phyloP scores from a whole-genome alignment of 768 basidiomycete species.

The Tephrocybe sp. region DNA sequence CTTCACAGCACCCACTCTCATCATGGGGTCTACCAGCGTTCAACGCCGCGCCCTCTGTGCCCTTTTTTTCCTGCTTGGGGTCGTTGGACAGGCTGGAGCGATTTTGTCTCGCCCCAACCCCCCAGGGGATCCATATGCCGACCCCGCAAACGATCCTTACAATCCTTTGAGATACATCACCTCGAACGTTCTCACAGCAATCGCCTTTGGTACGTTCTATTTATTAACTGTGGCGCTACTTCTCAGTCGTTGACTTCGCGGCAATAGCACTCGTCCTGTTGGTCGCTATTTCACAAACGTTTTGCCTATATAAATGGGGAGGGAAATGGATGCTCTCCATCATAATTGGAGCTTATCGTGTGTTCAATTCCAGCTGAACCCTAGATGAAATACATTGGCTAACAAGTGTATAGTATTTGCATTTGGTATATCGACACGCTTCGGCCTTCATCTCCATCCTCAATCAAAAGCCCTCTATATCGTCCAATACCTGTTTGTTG shows the following conservation, averaged over 20 bases:
- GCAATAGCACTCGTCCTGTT: constrained; percentile 32
- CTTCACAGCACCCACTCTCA: too few species aligned
- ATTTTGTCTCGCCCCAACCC: constrained; percentile 14
- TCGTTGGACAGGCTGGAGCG: not conserved
- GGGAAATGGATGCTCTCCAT: constrained; percentile 59
- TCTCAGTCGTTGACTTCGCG: not conserved
- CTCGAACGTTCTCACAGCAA: constrained; percentile 46
- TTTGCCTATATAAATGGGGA: constrained; percentile 39
- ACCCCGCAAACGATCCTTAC: constrained; percentile 49
- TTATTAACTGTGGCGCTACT: not conserved
- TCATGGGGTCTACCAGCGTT: constrained; percentile 2
- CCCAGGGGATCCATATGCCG: constrained; percentile 38
- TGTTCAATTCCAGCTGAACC: constrained; percentile 16
- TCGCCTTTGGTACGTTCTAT: constrained; percentile 33
- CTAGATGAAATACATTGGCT: not conserved
- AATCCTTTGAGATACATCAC: constrained; percentile 56
- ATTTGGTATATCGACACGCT: constrained; percentile 52
- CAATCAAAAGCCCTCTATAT: constrained; percentile 53
- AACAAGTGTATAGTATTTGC: constrained; percentile 43
- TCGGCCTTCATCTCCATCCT: constrained; percentile 49
- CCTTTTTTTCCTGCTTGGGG: not conserved
- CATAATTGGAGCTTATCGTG: constrained; percentile 55
- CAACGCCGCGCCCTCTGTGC: not conserved
- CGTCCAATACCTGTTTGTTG: constrained; percentile 54
- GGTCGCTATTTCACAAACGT: constrained; percentile 43